Base-by-base conservation (phyloP, 2,329 filamentous ascomycete genomes). In the Xylariaceae sp. region DNA sequence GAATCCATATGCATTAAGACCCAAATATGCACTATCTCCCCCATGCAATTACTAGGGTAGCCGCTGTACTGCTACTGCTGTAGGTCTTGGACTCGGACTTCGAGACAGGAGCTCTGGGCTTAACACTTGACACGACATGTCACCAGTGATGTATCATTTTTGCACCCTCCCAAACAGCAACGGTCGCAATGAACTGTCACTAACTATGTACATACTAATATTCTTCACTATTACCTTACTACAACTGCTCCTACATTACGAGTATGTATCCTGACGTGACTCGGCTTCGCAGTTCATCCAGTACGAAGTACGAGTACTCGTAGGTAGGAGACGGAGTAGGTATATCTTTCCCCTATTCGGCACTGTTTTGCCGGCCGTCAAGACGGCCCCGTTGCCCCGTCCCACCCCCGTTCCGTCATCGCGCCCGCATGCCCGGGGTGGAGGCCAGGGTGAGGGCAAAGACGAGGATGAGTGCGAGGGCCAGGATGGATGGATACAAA, bases 91-190 rank as follows among this genome's bases (percentile, higher is more conserved):
- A 51, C 49, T 51, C 49, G 23, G 47, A 15, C 30, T 35, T 51
- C 49, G 18, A 34, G 30, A 51, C 49, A 35, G 49, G 15, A 53
- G 10, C 51, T 17, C 37, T 30, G 35, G n/a, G 17, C 51, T 52
- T 34, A 23, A 41, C 44, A 13, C 51, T 52, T 34, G 18, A 41
- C 44, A 18, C 49, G 59, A 61, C 50, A n/a, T 59, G 30, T 51
- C 34, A 58, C 4, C 15, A 51, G 58, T 63, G 56, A 63, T 50
- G n/a, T 51, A 53, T 61, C 59, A 61, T 17, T 48, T 57, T 34
- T 55, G 47, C 47, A 35, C 18, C 23, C 18, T 41, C 37, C 37
- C 37, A 41, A 48, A 49, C 51, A 51, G 41, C 8, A 51, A 55
- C 61, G 47, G 51, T 47, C 45, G 41, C 41, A 55, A 51, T 34